These are phyloP conservation scores for Verticillium tricorpus DNA, from an alignment of 2,329 filamentous ascomycete genomes.

Conservation along the genomic window DNA sequence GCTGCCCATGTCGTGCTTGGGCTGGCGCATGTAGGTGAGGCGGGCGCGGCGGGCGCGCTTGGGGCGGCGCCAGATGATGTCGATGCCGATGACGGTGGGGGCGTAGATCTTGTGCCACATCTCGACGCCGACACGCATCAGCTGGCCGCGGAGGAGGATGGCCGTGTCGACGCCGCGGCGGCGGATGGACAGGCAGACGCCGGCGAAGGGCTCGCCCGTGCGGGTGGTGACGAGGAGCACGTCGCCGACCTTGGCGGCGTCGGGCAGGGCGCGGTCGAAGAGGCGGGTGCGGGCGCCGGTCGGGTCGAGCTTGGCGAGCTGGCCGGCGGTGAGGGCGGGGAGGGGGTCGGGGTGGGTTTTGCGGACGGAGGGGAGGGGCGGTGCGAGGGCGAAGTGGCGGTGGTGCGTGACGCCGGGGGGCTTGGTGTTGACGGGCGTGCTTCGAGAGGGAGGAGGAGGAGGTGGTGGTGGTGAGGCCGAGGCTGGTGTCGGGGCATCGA, in stretches of 20 bases:
- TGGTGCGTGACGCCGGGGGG: slow-evolving; percentile 5
- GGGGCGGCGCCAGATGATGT: slow-evolving; percentile 81
- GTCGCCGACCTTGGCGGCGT: slow-evolving; percentile 80
- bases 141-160: slow-evolving; percentile 77
- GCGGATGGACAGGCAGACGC: slow-evolving; percentile 83
- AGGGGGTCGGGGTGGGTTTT: slow-evolving; percentile 63
- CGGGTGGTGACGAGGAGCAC: slow-evolving; percentile 85
- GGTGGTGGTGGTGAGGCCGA: slow-evolving; percentile 18
- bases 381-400: slow-evolving; percentile 22
- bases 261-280: slow-evolving; percentile 72
- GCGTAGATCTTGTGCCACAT: slow-evolving; percentile 98
- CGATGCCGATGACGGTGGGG: slow-evolving; percentile 83
- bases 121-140: slow-evolving; percentile 85
- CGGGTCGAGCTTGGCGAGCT: slow-evolving; percentile 75
- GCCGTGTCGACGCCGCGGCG: slow-evolving; percentile 85
- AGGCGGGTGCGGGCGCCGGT: slow-evolving; percentile 76
- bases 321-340: slow-evolving; percentile 58
- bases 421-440: slow-evolving; percentile 23
- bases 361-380: slow-evolving; percentile 50
- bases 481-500: slow-evolving; percentile 15
- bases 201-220: slow-evolving; percentile 79
- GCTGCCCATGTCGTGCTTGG: slow-evolving; percentile 81
- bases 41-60: slow-evolving; percentile 84
- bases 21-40: slow-evolving; percentile 86
- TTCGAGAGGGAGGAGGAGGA: slow-evolving; percentile 20